A percentile compares a stretch with the other conserved stretches of the same genome.
phyloP scores from a whole-genome alignment of 345 rosid species.

The Boechera stricta region DNA sequence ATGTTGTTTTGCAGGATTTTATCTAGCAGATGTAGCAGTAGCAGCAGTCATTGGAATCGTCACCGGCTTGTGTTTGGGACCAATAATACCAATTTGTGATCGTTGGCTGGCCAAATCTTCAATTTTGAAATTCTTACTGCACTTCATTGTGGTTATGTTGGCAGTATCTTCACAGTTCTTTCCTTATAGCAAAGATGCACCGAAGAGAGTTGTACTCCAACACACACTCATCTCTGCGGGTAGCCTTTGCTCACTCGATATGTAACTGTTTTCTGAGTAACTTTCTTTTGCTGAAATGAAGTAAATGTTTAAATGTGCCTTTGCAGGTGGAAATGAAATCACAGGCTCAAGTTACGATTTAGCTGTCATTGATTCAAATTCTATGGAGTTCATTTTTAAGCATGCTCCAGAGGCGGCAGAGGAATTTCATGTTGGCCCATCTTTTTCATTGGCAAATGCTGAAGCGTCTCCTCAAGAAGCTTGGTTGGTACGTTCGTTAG shows the following conservation, averaged over 20 bases:
- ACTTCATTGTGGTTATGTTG: slow-evolving; percentile 69
- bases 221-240: slow-evolving; percentile 76
- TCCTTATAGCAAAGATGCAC: slow-evolving; percentile 88
- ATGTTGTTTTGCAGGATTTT: slow-evolving; percentile 68
- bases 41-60: slow-evolving; percentile 72
- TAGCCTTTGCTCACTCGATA: slow-evolving; percentile 41
- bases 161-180: slow-evolving; percentile 89
- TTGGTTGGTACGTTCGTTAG: slow-evolving; percentile 67
- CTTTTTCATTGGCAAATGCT: slow-evolving; percentile 58
- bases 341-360: slow-evolving; percentile 72
- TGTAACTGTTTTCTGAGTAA: neutral
- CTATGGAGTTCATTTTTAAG: slow-evolving; percentile 73
- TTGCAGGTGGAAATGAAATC: slow-evolving; percentile 67
- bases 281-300: neutral
- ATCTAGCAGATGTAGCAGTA: slow-evolving; percentile 69
- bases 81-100: slow-evolving; percentile 76
- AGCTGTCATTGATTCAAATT: slow-evolving; percentile 82
- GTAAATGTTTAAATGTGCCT: slow-evolving; percentile 13
- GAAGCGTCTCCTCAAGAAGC: slow-evolving; percentile 53
- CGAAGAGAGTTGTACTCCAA: slow-evolving; percentile 90
- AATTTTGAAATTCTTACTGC: slow-evolving; percentile 71
- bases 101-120: slow-evolving; percentile 80
- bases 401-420: slow-evolving; percentile 72
- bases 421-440: slow-evolving; percentile 57
- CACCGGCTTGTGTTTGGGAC: slow-evolving; percentile 86